phyloP scores from a whole-genome alignment of 495 filamentous ascomycete genomes.

The Aspergillus cavernicola region DNA sequence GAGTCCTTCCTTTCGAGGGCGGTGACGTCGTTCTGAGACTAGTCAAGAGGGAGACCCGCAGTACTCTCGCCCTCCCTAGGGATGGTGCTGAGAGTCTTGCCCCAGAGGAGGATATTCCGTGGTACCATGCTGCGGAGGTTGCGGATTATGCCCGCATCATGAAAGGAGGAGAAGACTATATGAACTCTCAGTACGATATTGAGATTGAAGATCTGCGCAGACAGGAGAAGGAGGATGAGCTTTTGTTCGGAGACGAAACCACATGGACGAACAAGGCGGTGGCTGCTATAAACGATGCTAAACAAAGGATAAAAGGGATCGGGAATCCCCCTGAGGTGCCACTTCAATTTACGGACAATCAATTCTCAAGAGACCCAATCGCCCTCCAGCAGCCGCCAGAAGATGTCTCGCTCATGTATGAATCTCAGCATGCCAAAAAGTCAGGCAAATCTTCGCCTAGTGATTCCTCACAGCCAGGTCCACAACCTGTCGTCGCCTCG shows the following conservation, averaged over 20 bases:
- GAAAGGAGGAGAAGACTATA: constrained; percentile 88
- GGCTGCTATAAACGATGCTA: constrained; percentile 62
- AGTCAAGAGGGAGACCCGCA: constrained; percentile 72
- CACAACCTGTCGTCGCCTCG: not conserved
- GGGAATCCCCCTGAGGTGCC: constrained; percentile 61
- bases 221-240: constrained; percentile 83
- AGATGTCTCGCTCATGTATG: constrained; percentile 53
- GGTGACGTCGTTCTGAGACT: constrained; percentile 85
- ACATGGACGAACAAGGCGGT: constrained; percentile 89
- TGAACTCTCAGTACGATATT: constrained; percentile 69
- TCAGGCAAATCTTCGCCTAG: constrained; percentile 40
- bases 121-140: constrained; percentile 91
- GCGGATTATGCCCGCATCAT: constrained; percentile 94
- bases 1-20: constrained; percentile 70
- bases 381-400: constrained; percentile 41
- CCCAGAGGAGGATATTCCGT: constrained; percentile 74
- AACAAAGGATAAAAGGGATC: constrained; percentile 66
- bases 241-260: constrained; percentile 88
- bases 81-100: constrained; percentile 71
- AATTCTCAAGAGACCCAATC: constrained; percentile 43
- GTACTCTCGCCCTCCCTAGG: constrained; percentile 79
- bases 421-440: constrained; percentile 42
- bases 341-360: constrained; percentile 48
- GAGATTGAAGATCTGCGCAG: constrained; percentile 71
- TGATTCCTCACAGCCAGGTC: constrained; percentile 8